Evolutionary conservation across 1,284 basidiomycete species (phyloP).

Genomic region (Sanghuangporus baumii): DNA sequence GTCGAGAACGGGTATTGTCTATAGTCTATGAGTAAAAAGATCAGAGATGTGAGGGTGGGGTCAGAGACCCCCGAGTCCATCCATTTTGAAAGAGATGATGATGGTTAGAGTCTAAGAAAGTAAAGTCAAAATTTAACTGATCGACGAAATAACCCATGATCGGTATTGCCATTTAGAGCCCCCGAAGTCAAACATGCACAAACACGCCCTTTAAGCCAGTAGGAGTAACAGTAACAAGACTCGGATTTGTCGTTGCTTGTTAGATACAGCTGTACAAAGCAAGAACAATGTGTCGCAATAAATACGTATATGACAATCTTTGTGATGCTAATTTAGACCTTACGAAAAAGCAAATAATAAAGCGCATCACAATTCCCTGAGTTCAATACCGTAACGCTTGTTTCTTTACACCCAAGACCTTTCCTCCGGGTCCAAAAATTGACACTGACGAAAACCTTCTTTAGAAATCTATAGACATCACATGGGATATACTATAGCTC

Average conservation of each 20-base stretch:
- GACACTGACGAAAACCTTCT: conserved; percentile 19
- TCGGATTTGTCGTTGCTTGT: no score
- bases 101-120: background rate
- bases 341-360: no score
- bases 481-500: no score
- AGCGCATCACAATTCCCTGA: no score
- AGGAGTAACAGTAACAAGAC: no score
- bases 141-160: background rate
- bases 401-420: conserved; percentile 26
- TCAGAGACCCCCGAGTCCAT: conserved; percentile 19
- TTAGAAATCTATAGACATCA: no score
- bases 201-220: conserved; percentile 8
- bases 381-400: background rate
- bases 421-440: conserved; percentile 27
- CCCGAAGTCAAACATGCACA: background rate
- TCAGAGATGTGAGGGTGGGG: conserved; percentile 6
- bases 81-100: conserved; percentile 9
- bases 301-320: no score
- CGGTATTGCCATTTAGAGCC: background rate
- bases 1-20: conserved; percentile 6
- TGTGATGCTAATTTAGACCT: no score
- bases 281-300: no score
- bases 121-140: background rate
- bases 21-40: conserved; percentile 5
- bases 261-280: no score